These are phyloP conservation scores for Aspergillus sp. DNA, from an alignment of 2,329 filamentous ascomycete genomes.

Conservation along the genomic window DNA sequence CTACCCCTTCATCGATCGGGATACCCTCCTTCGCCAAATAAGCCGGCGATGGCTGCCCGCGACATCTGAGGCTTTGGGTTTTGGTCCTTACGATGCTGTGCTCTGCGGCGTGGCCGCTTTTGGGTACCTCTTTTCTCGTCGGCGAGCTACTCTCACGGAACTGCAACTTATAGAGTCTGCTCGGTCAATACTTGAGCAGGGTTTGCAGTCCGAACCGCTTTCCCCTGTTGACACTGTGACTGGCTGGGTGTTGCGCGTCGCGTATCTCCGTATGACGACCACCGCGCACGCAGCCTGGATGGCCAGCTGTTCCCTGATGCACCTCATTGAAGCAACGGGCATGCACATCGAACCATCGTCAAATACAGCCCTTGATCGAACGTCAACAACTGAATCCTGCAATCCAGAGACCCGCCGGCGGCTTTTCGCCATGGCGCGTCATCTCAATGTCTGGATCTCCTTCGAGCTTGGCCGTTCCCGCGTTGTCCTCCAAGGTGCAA, in stretches of 20 bases:
- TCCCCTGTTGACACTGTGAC: slow-evolving; percentile 32
- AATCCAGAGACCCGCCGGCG: slow-evolving; percentile 43
- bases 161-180: slow-evolving; percentile 50
- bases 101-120: slow-evolving; percentile 58
- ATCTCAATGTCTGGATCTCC: slow-evolving; percentile 61
- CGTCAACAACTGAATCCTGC: slow-evolving; percentile 13
- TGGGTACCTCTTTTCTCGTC: slow-evolving; percentile 53
- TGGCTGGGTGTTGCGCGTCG: slow-evolving; percentile 54
- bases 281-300: slow-evolving; percentile 56
- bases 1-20: slow-evolving; percentile 51
- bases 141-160: slow-evolving; percentile 44
- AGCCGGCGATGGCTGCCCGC: slow-evolving; percentile 30
- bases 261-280: slow-evolving; percentile 55
- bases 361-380: slow-evolving; percentile 15
- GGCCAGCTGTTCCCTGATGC: slow-evolving; percentile 59
- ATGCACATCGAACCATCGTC: slow-evolving; percentile 31
- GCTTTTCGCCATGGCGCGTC: slow-evolving; percentile 54
- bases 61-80: slow-evolving; percentile 16
- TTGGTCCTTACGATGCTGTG: slow-evolving; percentile 47
- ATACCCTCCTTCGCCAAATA: slow-evolving; percentile 27
- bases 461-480: slow-evolving; percentile 59
- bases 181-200: slow-evolving; percentile 47
- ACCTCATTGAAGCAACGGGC: slow-evolving; percentile 55
- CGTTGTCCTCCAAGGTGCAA: slow-evolving; percentile 50
- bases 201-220: slow-evolving; percentile 25